Base-by-base conservation (phyloP, 2,329 filamentous ascomycete genomes). In the Xylariales sp. region DNA sequence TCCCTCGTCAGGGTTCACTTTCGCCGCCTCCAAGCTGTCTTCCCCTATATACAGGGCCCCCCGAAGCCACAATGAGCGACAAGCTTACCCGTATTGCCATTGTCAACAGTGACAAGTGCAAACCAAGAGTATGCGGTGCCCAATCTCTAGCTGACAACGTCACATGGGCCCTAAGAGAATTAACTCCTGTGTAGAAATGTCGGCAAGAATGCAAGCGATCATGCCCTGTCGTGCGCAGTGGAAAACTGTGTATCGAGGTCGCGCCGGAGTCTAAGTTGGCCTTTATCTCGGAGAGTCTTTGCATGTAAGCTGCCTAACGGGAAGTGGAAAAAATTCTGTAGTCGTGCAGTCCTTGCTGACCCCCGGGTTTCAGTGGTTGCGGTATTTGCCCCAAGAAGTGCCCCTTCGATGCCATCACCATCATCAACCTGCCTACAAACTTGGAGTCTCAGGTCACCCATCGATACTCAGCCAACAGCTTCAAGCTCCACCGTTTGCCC, bases 331-430 rank as follows among this genome's bases (percentile, higher is more conserved):
- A n/a, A n/a, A n/a, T n/a, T n/a, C n/a, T n/a, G n/a, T n/a, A n/a
- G n/a, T 37, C 17, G 18, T 6, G 15, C 6, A 17, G 16, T 18
- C 11, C 24, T 16, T n/a, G 16, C 25, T 12, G 17, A 27, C 33
- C 11, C 21, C 15, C 15, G 20, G 12, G 31, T 14, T 33, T 15
- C 18, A 27, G 24, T 57, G 93, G 93, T 66, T 98, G 94, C 61
- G 94, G 93, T 83, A 98, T 98, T 71, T 98, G 94, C 67, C 89
- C 91, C 30, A 98, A 98, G 75, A 97, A 97, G 67, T 98, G 93
- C 66, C 93, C 93, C 13, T 98, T 98, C 67, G 85, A 90, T 60
- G 93, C 93, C 56, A 98, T 98, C 69, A 94, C 91, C 65, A 98
- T 98, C 66, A 98, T 98, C 88, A 98, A 98, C 74, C 73, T 98